These are phyloP conservation scores for Phaeotremella fagi DNA, from an alignment of 768 basidiomycete genomes.

Conservation along the genomic window DNA sequence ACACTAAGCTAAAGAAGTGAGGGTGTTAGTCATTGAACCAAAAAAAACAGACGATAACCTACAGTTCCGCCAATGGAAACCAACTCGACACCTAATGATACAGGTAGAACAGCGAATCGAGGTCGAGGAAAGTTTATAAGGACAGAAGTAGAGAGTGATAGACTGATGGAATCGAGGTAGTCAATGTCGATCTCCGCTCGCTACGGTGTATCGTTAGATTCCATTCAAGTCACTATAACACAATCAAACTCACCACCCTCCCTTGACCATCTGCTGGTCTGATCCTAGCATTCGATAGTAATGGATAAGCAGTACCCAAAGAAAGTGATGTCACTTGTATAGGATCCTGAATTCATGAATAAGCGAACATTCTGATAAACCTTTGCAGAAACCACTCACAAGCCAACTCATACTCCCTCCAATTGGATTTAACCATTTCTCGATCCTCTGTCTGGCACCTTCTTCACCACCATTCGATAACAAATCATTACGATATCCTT, in stretches of 20 bases:
- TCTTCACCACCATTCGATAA: slow-evolving; percentile 74
- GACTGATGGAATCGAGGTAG: slow-evolving; percentile 75
- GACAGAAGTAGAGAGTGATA: slow-evolving; percentile 52
- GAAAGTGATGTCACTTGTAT: slow-evolving; percentile 80
- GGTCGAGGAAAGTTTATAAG: slow-evolving; percentile 52
- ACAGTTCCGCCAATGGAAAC: slow-evolving; percentile 77
- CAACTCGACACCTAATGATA: slow-evolving; percentile 76
- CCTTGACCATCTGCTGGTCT: slow-evolving; percentile 51
- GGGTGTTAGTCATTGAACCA: neutral
- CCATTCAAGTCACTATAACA: too few relatives aligned
- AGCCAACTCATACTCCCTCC: slow-evolving; percentile 57
- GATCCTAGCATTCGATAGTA: slow-evolving; percentile 65
- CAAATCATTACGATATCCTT: slow-evolving; percentile 65
- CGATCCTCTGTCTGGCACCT: slow-evolving; percentile 69
- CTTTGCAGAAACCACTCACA: slow-evolving; percentile 28
- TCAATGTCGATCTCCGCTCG: slow-evolving; percentile 75
- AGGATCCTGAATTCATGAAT: slow-evolving; percentile 58
- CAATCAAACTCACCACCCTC: slow-evolving; percentile 46
- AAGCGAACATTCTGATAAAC: neutral
- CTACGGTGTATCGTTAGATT: slow-evolving; percentile 50
- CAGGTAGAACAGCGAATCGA: slow-evolving; percentile 52
- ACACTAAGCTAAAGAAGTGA: slow-evolving; percentile 45
- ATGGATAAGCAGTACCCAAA: slow-evolving; percentile 74
- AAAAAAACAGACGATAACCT: slow-evolving; percentile 25
- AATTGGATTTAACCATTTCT: slow-evolving; percentile 72